These are phyloP conservation scores for Cystobasidium slooffiae DNA, from an alignment of 1,284 basidiomycete genomes.

Conservation along the genomic window DNA sequence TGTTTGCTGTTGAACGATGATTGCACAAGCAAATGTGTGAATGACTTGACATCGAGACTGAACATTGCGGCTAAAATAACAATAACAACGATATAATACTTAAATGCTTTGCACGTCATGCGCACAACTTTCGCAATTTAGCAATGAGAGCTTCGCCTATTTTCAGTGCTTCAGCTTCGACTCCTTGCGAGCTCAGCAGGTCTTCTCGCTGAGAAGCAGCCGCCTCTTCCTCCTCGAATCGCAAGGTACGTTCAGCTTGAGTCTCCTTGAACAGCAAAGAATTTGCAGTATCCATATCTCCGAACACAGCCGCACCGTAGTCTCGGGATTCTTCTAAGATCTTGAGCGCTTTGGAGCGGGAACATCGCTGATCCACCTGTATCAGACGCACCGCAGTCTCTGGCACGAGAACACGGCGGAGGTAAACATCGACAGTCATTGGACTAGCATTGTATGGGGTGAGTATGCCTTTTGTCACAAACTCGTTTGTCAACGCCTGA, in stretches of 20 bases:
- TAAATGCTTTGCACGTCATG: background rate
- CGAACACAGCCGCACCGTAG: constrained; percentile 48
- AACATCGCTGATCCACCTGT: constrained; percentile 39
- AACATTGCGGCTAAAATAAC: background rate
- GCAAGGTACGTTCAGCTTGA: constrained; percentile 14
- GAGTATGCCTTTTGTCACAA: constrained; percentile 43
- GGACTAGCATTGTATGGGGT: constrained; percentile 17
- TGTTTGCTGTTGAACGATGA: background rate
- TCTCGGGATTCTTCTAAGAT: constrained; percentile 42
- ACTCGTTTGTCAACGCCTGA: constrained; percentile 27
- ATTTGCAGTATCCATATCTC: constrained; percentile 21
- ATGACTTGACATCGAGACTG: background rate
- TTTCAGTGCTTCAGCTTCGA: constrained; percentile 29
- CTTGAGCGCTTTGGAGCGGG: constrained; percentile 19
- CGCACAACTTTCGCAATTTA: background rate
- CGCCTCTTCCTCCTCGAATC: constrained; percentile 20
- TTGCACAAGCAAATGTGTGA: background rate
- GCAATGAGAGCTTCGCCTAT: constrained; percentile 15
- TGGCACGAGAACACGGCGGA: constrained; percentile 51
- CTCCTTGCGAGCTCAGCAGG: constrained; percentile 29
- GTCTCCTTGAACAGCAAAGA: background rate
- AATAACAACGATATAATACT: background rate
- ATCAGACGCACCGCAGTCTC: constrained; percentile 50
- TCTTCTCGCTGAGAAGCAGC: constrained; percentile 15
- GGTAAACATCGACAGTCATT: constrained; percentile 45